phyloP scores from a whole-genome alignment of 225 moss, liverwort and hornwort species.

The Ulota crispa region DNA sequence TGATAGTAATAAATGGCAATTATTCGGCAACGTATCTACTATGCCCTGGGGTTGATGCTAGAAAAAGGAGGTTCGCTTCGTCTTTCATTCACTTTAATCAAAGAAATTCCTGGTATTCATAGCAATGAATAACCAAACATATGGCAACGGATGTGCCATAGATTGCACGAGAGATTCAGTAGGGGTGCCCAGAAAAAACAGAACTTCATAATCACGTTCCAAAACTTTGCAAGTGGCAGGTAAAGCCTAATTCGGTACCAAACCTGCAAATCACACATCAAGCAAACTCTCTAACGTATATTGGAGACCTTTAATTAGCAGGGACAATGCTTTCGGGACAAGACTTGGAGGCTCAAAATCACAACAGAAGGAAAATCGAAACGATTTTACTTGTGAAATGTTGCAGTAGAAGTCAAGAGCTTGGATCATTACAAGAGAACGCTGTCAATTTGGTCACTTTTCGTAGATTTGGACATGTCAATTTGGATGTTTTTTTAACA shows the following conservation, averaged over 20 bases:
- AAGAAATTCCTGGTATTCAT: not conserved
- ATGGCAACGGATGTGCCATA: not conserved
- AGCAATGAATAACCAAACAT: not conserved
- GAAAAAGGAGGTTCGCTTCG: not conserved
- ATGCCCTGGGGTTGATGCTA: too few species aligned
- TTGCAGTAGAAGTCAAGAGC: not conserved
- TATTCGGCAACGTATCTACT: too few species aligned
- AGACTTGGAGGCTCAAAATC: not conserved
- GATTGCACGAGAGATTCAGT: not conserved
- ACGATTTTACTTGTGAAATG: not conserved
- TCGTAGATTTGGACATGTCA: too few species aligned
- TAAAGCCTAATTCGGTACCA: not conserved
- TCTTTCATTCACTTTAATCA: not conserved
- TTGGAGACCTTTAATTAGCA: not conserved
- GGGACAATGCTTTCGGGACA: not conserved
- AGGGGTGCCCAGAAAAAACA: too few species aligned
- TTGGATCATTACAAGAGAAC: not conserved
- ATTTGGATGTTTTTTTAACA: too few species aligned
- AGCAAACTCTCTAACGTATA: too few species aligned
- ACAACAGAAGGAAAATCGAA: not conserved
- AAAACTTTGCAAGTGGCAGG: not conserved
- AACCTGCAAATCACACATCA: not conserved
- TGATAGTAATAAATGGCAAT: too few species aligned
- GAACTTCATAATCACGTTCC: not conserved
- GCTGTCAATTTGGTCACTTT: too few species aligned